phyloP scores from a whole-genome alignment of 2,329 filamentous ascomycete genomes.

The Cordyceps cicadae region DNA sequence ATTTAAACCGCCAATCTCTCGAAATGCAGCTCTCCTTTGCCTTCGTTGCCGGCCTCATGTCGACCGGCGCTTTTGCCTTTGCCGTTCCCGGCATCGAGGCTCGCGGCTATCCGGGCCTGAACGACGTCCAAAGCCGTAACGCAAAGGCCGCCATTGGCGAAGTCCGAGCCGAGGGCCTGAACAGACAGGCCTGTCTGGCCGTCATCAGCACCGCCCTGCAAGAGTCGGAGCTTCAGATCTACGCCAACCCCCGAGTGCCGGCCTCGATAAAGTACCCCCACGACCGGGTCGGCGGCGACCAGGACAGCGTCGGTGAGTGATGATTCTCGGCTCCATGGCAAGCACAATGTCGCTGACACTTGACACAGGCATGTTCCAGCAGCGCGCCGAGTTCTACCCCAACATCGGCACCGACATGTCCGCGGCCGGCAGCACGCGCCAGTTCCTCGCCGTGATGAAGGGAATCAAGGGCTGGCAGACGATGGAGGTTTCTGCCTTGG shows the following conservation, averaged over 20 bases:
- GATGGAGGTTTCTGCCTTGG: constrained; percentile 2
- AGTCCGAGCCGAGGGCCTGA: neutral
- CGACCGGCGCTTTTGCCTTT: neutral
- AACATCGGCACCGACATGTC: constrained; percentile 1
- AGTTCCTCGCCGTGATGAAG: constrained; percentile 4
- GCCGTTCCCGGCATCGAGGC: neutral
- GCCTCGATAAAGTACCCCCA: constrained; percentile 6
- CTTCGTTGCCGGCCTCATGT: constrained; percentile 2
- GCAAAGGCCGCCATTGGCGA: constrained; percentile 3
- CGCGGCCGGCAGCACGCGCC: constrained; percentile 2
- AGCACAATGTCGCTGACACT: neutral
- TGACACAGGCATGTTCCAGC: constrained; percentile 4
- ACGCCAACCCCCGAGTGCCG: constrained; percentile 3
- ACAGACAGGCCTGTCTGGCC: constrained; percentile 3
- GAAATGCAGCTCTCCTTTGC: constrained; percentile 3
- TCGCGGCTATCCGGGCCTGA: neutral
- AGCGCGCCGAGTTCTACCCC: neutral
- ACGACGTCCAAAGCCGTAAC: constrained; percentile 4
- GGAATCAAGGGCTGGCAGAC: constrained; percentile 3
- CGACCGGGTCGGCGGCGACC: constrained; percentile 6
- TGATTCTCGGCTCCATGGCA: rapidly evolving
- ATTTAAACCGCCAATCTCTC: neutral
- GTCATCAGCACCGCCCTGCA: constrained; percentile 7
- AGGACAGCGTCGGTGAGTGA: constrained; percentile 7
- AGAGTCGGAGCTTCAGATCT: constrained; percentile 6